Percentiles rank a stretch among this genome's conserved stretches.
phyloP scores from a whole-genome alignment of 352 stramenopile genomes.

The Pythium apleroticum region DNA sequence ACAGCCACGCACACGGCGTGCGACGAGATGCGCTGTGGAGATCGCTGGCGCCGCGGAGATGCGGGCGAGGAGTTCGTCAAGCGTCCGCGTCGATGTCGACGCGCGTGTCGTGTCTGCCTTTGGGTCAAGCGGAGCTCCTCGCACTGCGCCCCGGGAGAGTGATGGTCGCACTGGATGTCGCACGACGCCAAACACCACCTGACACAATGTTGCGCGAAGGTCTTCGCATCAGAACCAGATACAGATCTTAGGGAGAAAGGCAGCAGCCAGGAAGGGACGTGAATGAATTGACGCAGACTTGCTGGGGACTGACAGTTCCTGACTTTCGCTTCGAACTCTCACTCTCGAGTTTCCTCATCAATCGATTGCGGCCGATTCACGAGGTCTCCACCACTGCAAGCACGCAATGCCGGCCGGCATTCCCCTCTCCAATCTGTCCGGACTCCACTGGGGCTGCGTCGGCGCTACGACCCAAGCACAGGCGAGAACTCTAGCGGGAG shows the following conservation, averaged over 20 bases:
- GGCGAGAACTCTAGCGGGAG: not conserved
- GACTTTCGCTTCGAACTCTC: no score
- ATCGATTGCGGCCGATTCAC: no score
- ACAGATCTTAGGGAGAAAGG: not conserved
- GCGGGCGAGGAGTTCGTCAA: not conserved
- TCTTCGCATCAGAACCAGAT: not conserved
- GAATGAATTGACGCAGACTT: no score
- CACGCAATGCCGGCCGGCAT: no score
- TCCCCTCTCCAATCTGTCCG: no score
- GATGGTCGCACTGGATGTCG: conserved; percentile 25
- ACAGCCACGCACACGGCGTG: not conserved
- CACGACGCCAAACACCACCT: not conserved
- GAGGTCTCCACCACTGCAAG: no score
- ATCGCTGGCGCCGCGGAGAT: not conserved
- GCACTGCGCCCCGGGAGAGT: conserved; percentile 6
- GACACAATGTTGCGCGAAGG: conserved; percentile 13
- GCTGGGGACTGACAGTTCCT: no score
- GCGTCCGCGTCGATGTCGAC: not conserved
- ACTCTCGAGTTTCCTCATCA: no score
- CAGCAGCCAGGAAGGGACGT: no score
- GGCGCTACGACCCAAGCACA: no score
- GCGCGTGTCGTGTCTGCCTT: not conserved
- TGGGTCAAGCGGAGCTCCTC: conserved; percentile 1
- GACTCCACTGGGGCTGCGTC: no score
- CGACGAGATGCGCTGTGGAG: not conserved